Conservation (phyloP, 106 monocot genomes). For the Dactylorhiza incarnata region DNA sequence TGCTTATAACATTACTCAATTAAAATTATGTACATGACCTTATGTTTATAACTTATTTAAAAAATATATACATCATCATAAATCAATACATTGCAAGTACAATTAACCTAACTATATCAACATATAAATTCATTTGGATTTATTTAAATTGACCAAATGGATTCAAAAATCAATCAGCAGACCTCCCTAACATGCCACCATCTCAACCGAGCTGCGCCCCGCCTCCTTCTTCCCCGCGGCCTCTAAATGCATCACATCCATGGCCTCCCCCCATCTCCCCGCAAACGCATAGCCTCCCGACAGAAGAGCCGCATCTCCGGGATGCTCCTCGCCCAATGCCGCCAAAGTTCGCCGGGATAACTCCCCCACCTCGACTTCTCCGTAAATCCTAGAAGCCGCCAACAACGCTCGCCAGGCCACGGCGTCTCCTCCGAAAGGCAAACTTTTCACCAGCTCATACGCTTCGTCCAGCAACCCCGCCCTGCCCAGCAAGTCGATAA, state of each 20-base stretch:
- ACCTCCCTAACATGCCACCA: background rate
- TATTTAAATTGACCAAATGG: no score
- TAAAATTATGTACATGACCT: no score
- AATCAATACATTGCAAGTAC: no score
- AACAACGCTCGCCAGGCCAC: conserved; percentile 48
- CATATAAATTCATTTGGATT: no score
- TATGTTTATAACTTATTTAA: no score
- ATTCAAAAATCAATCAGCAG: no score
- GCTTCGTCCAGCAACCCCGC: conserved; percentile 55
- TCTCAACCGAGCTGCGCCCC: conserved; percentile 33
- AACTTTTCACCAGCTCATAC: conserved; percentile 28
- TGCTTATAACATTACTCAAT: no score
- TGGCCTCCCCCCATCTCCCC: conserved; percentile 18
- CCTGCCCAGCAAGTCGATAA: conserved; percentile 39
- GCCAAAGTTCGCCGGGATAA: conserved; percentile 17
- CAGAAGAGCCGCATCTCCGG: conserved; percentile 28
- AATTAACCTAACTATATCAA: no score
- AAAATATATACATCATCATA: no score
- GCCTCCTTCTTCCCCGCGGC: conserved; percentile 21
- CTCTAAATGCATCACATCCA: background rate
- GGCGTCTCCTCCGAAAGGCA: conserved; percentile 29
- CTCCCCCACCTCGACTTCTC: conserved; percentile 27
- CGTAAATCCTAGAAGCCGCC: conserved; percentile 35
- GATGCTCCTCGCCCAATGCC: conserved; percentile 28
- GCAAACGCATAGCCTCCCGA: conserved; percentile 20